Percentiles rank a stretch among this genome's conserved stretches.
Evolutionary conservation across 495 filamentous ascomycete genomes (phyloP).

Genomic region (Lindgomyces ingoldianus): DNA sequence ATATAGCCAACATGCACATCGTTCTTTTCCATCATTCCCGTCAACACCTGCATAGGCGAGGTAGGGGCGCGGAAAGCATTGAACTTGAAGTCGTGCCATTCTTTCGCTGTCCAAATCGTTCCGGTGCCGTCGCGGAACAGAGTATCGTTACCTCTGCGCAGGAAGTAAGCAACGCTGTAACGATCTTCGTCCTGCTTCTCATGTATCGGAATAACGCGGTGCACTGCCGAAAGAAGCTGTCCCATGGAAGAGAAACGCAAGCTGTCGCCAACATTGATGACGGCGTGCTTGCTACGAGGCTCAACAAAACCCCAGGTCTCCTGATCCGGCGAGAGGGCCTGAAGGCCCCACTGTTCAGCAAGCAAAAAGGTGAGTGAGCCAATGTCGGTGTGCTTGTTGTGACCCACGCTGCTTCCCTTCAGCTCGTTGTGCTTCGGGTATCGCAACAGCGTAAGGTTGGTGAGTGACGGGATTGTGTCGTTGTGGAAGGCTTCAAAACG

Average conservation of each 20-base stretch:
- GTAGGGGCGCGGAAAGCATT: not conserved
- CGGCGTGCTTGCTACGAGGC: not conserved
- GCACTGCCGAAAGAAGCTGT: not conserved
- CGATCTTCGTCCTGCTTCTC: not conserved
- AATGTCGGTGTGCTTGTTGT: conserved; percentile 4
- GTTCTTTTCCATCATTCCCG: not conserved
- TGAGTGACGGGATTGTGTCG: not conserved
- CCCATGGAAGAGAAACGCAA: not conserved
- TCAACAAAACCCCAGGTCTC: not conserved
- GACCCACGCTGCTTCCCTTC: not conserved
- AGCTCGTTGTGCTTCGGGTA: not conserved
- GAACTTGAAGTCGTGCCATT: not conserved
- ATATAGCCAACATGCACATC: not conserved
- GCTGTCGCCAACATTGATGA: not conserved
- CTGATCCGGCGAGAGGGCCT: not conserved
- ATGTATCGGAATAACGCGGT: not conserved
- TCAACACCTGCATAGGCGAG: not conserved
- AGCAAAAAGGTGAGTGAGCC: not conserved
- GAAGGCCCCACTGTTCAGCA: not conserved
- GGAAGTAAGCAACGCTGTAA: not conserved
- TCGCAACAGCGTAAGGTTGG: not conserved
- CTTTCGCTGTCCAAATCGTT: not conserved
- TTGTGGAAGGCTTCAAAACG: not conserved
- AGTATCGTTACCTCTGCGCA: not conserved
- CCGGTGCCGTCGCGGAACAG: not conserved